phyloP scores from a whole-genome alignment of 169 alveolate species.

The Plasmodium sp. region DNA sequence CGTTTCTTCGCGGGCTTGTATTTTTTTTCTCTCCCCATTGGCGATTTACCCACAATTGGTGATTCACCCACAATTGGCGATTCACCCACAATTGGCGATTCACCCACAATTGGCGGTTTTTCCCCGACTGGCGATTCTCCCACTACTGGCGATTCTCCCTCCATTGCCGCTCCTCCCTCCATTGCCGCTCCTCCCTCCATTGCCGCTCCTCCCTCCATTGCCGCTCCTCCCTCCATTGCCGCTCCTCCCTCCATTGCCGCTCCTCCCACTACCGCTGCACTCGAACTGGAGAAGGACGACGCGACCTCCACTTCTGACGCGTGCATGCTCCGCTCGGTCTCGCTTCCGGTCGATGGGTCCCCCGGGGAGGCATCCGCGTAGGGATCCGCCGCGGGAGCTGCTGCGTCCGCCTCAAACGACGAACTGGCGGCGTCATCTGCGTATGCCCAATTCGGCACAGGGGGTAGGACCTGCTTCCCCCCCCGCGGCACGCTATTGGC shows the following conservation, averaged over 20 bases:
- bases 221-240: neutral
- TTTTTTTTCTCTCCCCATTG: constrained; percentile 23
- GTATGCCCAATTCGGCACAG: neutral
- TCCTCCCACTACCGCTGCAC: neutral
- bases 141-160: neutral
- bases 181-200: neutral
- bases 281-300: constrained; percentile 13
- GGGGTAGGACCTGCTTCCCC: neutral
- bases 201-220: neutral
- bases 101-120: neutral
- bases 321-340: neutral
- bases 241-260: neutral
- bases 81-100: neutral
- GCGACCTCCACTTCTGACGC: neutral
- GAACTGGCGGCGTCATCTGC: neutral
- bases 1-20: constrained; percentile 12
- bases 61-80: neutral
- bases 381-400: neutral
- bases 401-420: neutral
- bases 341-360: neutral
- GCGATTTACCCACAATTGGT: neutral
- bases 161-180: neutral
- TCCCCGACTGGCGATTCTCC: neutral
- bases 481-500: neutral
- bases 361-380: neutral